Conservation (phyloP, 2,329 filamentous ascomycete species). For the Hymenoscyphus albidus region DNA sequence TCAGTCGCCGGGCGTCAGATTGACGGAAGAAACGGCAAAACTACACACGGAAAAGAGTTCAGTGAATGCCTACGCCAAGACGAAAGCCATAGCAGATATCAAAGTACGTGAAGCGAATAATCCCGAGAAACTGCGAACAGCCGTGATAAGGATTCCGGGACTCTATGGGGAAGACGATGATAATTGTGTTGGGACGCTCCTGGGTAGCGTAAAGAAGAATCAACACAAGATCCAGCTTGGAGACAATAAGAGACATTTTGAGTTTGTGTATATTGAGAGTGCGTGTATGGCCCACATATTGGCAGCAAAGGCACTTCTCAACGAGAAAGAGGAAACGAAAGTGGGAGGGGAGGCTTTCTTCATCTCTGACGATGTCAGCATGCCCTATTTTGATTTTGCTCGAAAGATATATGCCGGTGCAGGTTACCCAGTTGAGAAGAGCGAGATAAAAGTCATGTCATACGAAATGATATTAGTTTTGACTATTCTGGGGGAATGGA, state of each 20-base stretch:
- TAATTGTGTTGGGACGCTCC: conserved; percentile 4
- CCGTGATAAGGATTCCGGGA: conserved; percentile 29
- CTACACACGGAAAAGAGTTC: conserved; percentile 26
- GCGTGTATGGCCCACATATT: conserved; percentile 49
- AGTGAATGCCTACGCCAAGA: conserved; percentile 28
- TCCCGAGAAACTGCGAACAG: conserved; percentile 15
- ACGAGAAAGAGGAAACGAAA: background rate
- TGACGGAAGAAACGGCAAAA: conserved; percentile 27
- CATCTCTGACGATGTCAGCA: conserved; percentile 34
- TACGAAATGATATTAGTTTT: conserved; percentile 4
- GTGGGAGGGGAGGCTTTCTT: conserved; percentile 37
- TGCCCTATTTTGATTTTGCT: conserved; percentile 34
- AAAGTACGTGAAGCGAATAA: conserved; percentile 35
- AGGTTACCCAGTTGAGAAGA: conserved; percentile 10
- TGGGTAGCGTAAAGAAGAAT: conserved; percentile 27
- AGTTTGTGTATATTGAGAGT: conserved; percentile 51
- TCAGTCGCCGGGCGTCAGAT: conserved; percentile 25
- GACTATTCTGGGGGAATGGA: conserved; percentile 8
- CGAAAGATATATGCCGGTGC: conserved; percentile 16
- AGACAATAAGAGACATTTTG: conserved; percentile 48
- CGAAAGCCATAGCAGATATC: conserved; percentile 36
- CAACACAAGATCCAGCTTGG: conserved; percentile 50
- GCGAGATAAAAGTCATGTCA: conserved; percentile 11
- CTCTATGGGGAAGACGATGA: conserved; percentile 35
- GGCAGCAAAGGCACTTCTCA: conserved; percentile 33